Base-by-base conservation (phyloP, 495 filamentous ascomycete genomes). In the Niebla homalea region DNA sequence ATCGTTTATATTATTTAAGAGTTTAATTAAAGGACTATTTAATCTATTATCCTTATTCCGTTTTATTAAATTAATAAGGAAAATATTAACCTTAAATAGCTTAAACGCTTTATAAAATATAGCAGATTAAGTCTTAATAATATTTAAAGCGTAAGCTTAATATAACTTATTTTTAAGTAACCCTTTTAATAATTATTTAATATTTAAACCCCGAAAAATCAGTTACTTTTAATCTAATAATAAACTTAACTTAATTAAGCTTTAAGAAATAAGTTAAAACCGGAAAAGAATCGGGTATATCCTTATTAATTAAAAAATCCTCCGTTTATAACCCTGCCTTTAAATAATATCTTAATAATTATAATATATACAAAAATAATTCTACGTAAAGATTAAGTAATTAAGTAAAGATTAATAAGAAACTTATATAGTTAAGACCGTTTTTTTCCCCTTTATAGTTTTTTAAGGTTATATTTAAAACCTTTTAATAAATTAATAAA, bases 381-480 rank as follows among this genome's bases (percentile, higher is more conserved):
- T 10, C 4, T 26, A 26, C 7, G 7, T 26, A n/a, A n/a, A n/a
- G n/a, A n/a, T n/a, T n/a, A n/a, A n/a, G n/a, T 67, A 4, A 57
- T 20, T 42, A 60, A 26, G 25, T 40, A 40, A 5, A 16, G 11
- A 62, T 68, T 37, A 36, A 55, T n/a, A 26, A 57, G 36, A 57
- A 48, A 49, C 42, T 71, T 21, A 52, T 50, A 52, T 51, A 59
- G 53, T 58, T 48, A 49, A 40, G 61, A 41, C 35, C 57, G 4
- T 71, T 67, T 49, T 62, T 71, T 50, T 71, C 66, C 11, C 66
- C 62, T 35, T 71, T 64, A 7, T 43, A 32, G 37, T 71, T 70
- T 38, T 37, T 56, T 5, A 53, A 64, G 14, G 49, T 54, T 45
- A 55, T 22, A 5, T 67, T 56, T 39, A 46, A 40, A 11, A 20